These are phyloP conservation scores for Ceratocystis albifundus DNA, from an alignment of 2,329 filamentous ascomycete genomes.

Conservation along the genomic window DNA sequence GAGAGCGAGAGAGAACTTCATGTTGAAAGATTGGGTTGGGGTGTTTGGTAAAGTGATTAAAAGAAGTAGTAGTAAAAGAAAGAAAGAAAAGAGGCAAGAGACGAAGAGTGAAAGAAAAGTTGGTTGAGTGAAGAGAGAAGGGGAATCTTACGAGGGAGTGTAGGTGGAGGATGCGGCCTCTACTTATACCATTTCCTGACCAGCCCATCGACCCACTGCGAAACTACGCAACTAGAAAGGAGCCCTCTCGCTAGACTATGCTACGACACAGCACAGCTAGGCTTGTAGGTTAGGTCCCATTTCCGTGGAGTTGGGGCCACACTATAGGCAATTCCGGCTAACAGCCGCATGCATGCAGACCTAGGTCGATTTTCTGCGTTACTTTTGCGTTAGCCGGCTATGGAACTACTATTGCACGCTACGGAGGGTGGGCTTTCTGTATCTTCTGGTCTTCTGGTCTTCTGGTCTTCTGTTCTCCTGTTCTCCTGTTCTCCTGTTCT, in stretches of 20 bases:
- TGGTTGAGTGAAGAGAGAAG: not conserved
- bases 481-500: no score
- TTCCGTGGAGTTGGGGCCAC: not conserved
- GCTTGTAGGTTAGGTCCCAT: not conserved
- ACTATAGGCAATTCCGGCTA: not conserved
- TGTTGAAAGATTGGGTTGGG: slow-evolving; percentile 15
- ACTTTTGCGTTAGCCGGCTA: no score
- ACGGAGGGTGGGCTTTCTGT: not conserved
- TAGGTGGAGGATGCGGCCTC: not conserved
- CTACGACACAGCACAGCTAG: not conserved
- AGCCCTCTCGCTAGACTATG: no score
- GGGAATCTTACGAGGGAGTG: not conserved
- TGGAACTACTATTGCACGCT: not conserved
- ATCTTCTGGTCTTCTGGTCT: no score
- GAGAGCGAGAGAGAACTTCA: slow-evolving; percentile 21
- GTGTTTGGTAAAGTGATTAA: not conserved
- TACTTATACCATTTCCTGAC: slow-evolving; percentile 4
- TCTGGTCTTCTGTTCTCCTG: not conserved
- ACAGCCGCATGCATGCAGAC: not conserved
- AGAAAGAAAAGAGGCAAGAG: not conserved
- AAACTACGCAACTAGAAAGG: no score
- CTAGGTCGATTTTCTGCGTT: no score
- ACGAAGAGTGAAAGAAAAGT: not conserved
- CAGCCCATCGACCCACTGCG: not conserved
- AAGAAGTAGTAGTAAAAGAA: not conserved